Percentiles rank a stretch among this genome's conserved stretches.
phyloP scores from a whole-genome alignment of 768 basidiomycete genomes.

The Coprinopsis sp. region DNA sequence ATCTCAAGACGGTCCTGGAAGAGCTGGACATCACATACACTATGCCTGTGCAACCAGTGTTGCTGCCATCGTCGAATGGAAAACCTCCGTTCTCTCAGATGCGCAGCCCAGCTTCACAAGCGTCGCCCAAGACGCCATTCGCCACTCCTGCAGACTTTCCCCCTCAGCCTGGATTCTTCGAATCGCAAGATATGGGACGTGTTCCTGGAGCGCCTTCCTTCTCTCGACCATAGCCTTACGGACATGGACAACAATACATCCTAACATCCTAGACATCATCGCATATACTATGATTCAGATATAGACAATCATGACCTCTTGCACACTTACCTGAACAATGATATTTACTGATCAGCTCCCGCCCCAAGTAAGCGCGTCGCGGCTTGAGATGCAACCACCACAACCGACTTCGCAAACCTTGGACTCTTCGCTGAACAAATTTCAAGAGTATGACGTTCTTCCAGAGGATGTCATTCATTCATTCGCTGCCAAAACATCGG shows the following conservation, averaged over 20 bases:
- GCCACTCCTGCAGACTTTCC: too few relatives aligned
- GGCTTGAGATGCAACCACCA: conserved; percentile 14
- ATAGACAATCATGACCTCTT: too few relatives aligned
- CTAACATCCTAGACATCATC: too few relatives aligned
- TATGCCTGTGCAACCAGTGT: conserved; percentile 68
- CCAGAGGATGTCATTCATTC: conserved; percentile 37
- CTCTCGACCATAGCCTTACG: background rate
- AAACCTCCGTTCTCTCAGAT: conserved; percentile 3
- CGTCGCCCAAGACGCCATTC: too few relatives aligned
- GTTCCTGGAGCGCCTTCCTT: conserved; percentile 14
- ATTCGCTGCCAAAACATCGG: conserved; percentile 39
- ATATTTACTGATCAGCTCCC: background rate
- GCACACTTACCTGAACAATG: too few relatives aligned
- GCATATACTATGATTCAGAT: too few relatives aligned
- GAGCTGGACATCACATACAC: conserved; percentile 70
- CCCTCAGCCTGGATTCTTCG: conserved; percentile 24
- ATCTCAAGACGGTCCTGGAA: conserved; percentile 65
- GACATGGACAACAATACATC: too few relatives aligned
- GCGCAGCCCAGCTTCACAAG: conserved; percentile 8
- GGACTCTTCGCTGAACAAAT: conserved; percentile 40
- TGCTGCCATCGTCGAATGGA: conserved; percentile 36
- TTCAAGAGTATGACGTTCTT: conserved; percentile 33
- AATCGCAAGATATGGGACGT: conserved; percentile 19
- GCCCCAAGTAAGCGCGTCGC: background rate
- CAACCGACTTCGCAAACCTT: conserved; percentile 32